Conservation (phyloP, 2,329 filamentous ascomycete species). For the Alternaria dauci region DNA sequence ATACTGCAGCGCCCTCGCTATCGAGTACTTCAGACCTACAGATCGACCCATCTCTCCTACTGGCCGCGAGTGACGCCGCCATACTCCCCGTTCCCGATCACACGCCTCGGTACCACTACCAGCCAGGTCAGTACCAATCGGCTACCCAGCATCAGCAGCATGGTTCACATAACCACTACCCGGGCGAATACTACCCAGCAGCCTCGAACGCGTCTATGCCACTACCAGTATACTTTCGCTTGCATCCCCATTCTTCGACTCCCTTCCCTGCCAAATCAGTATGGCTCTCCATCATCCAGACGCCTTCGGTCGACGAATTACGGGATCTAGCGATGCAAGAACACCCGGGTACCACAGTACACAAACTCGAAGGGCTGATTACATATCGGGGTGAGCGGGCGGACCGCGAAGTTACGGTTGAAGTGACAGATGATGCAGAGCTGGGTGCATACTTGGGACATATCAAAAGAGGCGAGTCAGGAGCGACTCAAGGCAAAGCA, state of each 20-base stretch:
- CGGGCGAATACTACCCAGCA: slow-evolving; percentile 20
- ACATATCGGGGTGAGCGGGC: slow-evolving; percentile 49
- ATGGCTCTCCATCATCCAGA: slow-evolving; percentile 72
- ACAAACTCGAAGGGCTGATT: slow-evolving; percentile 72
- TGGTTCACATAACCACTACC: slow-evolving; percentile 2
- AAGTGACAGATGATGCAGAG: slow-evolving; percentile 75
- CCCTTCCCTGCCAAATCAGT: slow-evolving; percentile 57
- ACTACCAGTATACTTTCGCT: slow-evolving; percentile 18
- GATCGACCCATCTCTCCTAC: slow-evolving; percentile 69
- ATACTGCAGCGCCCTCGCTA: slow-evolving; percentile 18
- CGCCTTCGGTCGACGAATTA: slow-evolving; percentile 68
- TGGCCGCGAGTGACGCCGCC: slow-evolving; percentile 63
- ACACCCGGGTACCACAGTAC: slow-evolving; percentile 67
- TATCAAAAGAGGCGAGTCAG: slow-evolving; percentile 44
- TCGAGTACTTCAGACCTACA: slow-evolving; percentile 63
- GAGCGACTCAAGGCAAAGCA: slow-evolving; percentile 60
- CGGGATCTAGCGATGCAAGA: slow-evolving; percentile 68
- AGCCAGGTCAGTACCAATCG: slow-evolving; percentile 45
- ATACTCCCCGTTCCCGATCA: slow-evolving; percentile 35
- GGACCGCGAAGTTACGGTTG: slow-evolving; percentile 68
- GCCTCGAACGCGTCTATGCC: background rate
- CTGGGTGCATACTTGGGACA: slow-evolving; percentile 75
- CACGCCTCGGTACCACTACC: slow-evolving; percentile 20
- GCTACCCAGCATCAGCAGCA: slow-evolving; percentile 12
- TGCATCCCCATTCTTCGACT: slow-evolving; percentile 61